phyloP scores from a whole-genome alignment of 148 eudicot species.

The Amaranthus cruentus region DNA sequence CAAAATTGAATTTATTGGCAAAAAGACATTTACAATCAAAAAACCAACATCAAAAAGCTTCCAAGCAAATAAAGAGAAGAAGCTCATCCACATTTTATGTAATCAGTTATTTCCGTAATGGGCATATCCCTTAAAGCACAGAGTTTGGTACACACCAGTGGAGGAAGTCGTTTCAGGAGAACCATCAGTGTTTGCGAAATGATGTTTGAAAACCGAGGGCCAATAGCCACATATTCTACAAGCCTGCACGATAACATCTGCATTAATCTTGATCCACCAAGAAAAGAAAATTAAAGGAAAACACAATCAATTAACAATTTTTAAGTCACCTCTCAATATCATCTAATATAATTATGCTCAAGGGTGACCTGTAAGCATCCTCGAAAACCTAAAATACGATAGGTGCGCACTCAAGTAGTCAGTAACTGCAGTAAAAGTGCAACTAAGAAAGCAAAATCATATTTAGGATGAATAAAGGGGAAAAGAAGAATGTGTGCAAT shows the following conservation, averaged over 20 bases:
- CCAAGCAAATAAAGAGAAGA: not conserved
- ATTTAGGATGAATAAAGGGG: not conserved
- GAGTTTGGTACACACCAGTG: constrained; percentile 44
- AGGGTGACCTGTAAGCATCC: constrained; percentile 90
- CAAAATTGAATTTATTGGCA: not conserved
- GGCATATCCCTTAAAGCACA: not conserved
- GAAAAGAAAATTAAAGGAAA: constrained; percentile 7
- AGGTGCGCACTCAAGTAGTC: not conserved
- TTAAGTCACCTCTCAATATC: constrained; percentile 73
- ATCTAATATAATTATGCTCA: constrained; percentile 84
- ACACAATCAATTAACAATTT: not conserved
- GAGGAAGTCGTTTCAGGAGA: constrained; percentile 92
- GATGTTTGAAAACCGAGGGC: constrained; percentile 91
- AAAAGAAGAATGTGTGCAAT: not conserved
- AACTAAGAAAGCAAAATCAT: not conserved
- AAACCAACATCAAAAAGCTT: constrained; percentile 2
- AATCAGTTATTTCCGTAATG: not conserved
- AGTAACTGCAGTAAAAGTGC: not conserved
- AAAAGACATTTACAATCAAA: not conserved
- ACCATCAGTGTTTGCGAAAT: constrained; percentile 91
- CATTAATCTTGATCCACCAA: constrained; percentile 5
- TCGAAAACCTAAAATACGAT: constrained; percentile 56
- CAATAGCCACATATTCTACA: constrained; percentile 88
- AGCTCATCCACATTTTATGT: not conserved
- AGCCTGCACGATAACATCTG: constrained; percentile 46